phyloP scores from a whole-genome alignment of 805 yeast species.

The Nakazawaea ishiwadae region DNA sequence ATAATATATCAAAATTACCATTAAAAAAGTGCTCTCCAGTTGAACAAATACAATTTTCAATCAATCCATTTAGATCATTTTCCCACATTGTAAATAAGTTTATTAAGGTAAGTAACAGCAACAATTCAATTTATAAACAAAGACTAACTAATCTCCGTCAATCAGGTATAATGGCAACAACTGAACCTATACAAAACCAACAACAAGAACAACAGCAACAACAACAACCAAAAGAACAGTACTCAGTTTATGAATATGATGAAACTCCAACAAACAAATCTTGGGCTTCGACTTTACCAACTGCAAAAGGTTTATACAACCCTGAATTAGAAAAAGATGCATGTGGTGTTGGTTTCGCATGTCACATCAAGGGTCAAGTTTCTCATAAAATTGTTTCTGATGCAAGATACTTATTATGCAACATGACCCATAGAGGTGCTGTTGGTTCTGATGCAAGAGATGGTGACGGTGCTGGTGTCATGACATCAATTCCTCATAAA shows the following conservation, averaged over 20 bases:
- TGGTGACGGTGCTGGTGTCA: conserved; percentile 98
- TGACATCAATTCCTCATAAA: conserved; percentile 87
- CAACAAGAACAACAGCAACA: no score
- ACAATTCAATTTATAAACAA: background rate
- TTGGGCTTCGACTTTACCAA: conserved; percentile 90
- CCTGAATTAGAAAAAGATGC: conserved; percentile 95
- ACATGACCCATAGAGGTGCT: conserved; percentile 99
- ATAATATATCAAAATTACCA: no score
- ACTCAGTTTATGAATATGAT: conserved; percentile 57
- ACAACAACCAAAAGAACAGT: conserved; percentile 10
- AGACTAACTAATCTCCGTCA: conserved; percentile 1
- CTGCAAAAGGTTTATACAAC: conserved; percentile 84
- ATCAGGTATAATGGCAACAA: background rate
- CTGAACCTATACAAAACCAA: no score
- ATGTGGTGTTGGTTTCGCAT: conserved; percentile 97
- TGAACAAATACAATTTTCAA: background rate
- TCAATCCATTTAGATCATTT: background rate
- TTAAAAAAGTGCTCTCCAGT: no score
- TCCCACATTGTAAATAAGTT: no score
- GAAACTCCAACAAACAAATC: conserved; percentile 75
- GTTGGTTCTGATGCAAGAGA: conserved; percentile 93
- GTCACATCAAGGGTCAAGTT: conserved; percentile 82
- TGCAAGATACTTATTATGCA: conserved; percentile 81
- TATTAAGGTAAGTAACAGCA: no score
- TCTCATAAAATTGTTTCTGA: conserved; percentile 93